phyloP scores from a whole-genome alignment of 1,284 basidiomycete species.

The Moesziomyces globuligerus region DNA sequence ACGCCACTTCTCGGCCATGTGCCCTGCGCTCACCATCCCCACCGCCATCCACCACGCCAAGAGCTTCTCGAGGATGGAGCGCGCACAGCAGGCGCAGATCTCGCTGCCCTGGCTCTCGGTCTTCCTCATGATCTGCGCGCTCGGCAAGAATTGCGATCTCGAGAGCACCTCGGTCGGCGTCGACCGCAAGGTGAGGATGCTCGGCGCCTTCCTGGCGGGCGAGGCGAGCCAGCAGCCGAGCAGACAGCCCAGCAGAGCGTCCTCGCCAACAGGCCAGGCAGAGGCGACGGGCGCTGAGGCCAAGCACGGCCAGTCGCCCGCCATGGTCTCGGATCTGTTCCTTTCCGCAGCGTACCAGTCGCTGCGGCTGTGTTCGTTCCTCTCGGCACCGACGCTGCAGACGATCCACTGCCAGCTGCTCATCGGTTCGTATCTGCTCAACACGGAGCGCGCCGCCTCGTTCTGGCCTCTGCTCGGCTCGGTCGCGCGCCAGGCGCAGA shows the following conservation, averaged over 20 bases:
- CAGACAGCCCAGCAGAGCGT: slow-evolving; percentile 18
- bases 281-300: too few species aligned
- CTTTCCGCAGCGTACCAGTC: slow-evolving; percentile 47
- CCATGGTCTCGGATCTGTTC: slow-evolving; percentile 44
- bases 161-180: slow-evolving; percentile 31
- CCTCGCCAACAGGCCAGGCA: slow-evolving; percentile 4
- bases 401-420: slow-evolving; percentile 51
- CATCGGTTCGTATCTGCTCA: slow-evolving; percentile 42
- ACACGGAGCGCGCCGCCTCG: slow-evolving; percentile 41
- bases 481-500: slow-evolving; percentile 44
- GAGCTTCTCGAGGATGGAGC: slow-evolving; percentile 25
- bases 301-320: slow-evolving; percentile 22
- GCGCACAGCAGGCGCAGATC: slow-evolving; percentile 26
- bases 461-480: slow-evolving; percentile 47
- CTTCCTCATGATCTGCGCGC: slow-evolving; percentile 45
- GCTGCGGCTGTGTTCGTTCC: slow-evolving; percentile 41
- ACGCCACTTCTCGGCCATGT: slow-evolving; percentile 34
- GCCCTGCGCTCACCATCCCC: slow-evolving; percentile 29
- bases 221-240: slow-evolving; percentile 29
- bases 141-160: slow-evolving; percentile 45
- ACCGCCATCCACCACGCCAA: slow-evolving; percentile 35
- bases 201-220: slow-evolving; percentile 28
- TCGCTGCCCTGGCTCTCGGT: slow-evolving; percentile 36
- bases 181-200: slow-evolving; percentile 35
- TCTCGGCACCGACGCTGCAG: slow-evolving; percentile 38